These are phyloP conservation scores for Mycosphaerelloides madeirae DNA, from an alignment of 2,329 filamentous ascomycete species.

Conservation along the genomic window DNA sequence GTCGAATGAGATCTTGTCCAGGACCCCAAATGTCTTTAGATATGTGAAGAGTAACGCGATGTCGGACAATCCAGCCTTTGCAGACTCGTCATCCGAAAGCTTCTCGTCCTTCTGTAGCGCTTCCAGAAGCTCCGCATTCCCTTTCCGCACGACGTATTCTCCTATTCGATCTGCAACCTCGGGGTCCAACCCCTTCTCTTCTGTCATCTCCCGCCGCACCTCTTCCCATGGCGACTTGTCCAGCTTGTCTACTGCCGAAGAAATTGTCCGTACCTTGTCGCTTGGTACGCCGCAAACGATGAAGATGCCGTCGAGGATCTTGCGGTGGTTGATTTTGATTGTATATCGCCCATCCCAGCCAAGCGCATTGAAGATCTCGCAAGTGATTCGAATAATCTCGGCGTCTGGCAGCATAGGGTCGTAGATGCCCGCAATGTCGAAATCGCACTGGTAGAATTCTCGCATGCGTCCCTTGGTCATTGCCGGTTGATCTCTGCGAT, in stretches of 20 bases:
- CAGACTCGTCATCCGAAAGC: slow-evolving; percentile 65
- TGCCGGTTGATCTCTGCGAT: slow-evolving; percentile 73
- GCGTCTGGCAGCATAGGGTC: slow-evolving; percentile 91
- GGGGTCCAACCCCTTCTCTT: slow-evolving; percentile 75
- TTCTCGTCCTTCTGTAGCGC: slow-evolving; percentile 63
- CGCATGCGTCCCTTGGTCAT: slow-evolving; percentile 90
- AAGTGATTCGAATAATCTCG: slow-evolving; percentile 78
- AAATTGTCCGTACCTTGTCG: slow-evolving; percentile 84
- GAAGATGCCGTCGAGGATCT: slow-evolving; percentile 90
- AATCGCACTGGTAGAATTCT: slow-evolving; percentile 97
- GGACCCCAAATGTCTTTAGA: slow-evolving; percentile 68
- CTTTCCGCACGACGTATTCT: slow-evolving; percentile 74
- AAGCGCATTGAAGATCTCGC: slow-evolving; percentile 78
- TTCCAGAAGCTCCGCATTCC: slow-evolving; percentile 67
- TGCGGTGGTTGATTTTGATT: slow-evolving; percentile 93
- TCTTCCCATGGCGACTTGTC: slow-evolving; percentile 86
- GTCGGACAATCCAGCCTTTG: slow-evolving; percentile 75
- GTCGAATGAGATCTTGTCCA: slow-evolving; percentile 78
- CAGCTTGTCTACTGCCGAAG: slow-evolving; percentile 89
- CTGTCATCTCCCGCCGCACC: slow-evolving; percentile 87
- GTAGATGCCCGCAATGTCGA: slow-evolving; percentile 84
- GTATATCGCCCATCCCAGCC: slow-evolving; percentile 70
- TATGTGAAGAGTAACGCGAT: slow-evolving; percentile 78
- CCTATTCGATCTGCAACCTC: slow-evolving; percentile 83
- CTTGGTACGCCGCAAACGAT: slow-evolving; percentile 81